phyloP scores from a whole-genome alignment of 2,329 filamentous ascomycete genomes.

The Stagonosporopsis chrysanthemi region DNA sequence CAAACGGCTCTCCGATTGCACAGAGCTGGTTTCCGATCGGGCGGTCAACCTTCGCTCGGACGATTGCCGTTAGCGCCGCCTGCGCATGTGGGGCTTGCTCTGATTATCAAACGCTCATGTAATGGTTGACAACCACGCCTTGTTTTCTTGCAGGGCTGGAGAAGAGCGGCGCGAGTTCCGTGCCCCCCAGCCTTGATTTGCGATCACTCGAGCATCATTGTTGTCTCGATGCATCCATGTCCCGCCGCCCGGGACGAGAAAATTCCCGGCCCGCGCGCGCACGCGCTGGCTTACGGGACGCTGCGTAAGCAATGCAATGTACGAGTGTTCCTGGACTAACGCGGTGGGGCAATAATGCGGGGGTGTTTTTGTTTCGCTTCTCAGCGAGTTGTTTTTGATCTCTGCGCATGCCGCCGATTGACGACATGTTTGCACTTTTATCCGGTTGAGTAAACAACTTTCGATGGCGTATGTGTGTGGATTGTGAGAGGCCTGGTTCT shows the following conservation, averaged over 20 bases:
- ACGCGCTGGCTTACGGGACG: constrained; percentile 15
- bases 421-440: too few species aligned
- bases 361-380: too few species aligned
- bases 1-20: too few species aligned
- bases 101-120: constrained; percentile 25
- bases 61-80: constrained; percentile 21
- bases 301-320: constrained; percentile 26
- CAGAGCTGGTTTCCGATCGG: too few species aligned
- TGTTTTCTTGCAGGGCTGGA: too few species aligned
- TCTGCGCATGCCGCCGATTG: too few species aligned
- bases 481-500: too few species aligned
- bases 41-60: too few species aligned
- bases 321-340: constrained; percentile 19
- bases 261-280: constrained; percentile 6
- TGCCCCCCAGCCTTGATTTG: not conserved
- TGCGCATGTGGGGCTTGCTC: not conserved
- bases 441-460: too few species aligned
- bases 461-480: too few species aligned
- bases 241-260: constrained; percentile 7
- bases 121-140: constrained; percentile 20
- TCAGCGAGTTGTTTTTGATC: too few species aligned
- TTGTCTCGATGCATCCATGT: constrained; percentile 12
- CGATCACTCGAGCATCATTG: constrained; percentile 4
- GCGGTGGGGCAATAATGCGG: constrained; percentile 6
- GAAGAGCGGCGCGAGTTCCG: constrained; percentile 9